These are phyloP conservation scores for Sporothrix sp. DNA, from an alignment of 2,329 filamentous ascomycete genomes.

Conservation along the genomic window DNA sequence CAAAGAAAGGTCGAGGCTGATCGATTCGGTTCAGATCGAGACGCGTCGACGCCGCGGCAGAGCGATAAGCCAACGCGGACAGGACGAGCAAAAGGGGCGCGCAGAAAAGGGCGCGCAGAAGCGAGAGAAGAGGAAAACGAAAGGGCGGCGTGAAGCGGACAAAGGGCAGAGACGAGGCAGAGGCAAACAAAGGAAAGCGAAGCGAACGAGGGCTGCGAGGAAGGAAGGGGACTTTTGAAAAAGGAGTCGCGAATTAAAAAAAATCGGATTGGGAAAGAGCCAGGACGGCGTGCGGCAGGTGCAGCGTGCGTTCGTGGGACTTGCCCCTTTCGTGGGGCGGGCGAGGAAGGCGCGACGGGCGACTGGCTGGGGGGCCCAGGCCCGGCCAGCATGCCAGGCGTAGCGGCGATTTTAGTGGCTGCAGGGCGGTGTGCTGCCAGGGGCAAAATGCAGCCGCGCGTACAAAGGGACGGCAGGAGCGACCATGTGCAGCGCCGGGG, in stretches of 20 bases:
- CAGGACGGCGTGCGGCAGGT: not conserved
- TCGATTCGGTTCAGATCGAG: too few species aligned
- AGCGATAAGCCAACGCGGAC: not conserved
- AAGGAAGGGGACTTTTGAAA: conserved; percentile 4
- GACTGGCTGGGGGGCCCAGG: not conserved
- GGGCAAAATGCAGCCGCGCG: too few species aligned
- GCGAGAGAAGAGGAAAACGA: not conserved
- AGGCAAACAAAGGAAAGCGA: conserved; percentile 2
- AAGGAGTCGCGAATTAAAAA: conserved; percentile 10
- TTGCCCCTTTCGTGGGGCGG: conserved; percentile 13
- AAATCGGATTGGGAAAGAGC: conserved; percentile 4
- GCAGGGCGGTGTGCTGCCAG: too few species aligned
- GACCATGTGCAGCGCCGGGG: not conserved
- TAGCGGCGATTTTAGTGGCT: conserved; percentile 9
- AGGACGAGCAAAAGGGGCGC: not conserved
- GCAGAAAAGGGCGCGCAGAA: not conserved
- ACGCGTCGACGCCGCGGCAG: too few species aligned
- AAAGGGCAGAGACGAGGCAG: not conserved
- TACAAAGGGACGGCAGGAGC: too few species aligned
- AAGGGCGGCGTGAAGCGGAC: not conserved
- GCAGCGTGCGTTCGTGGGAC: not conserved
- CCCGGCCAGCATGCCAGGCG: not conserved
- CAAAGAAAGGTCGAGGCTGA: not conserved
- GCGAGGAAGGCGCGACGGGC: conserved; percentile 7
- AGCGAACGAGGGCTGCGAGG: not conserved